phyloP scores from a whole-genome alignment of 2,329 filamentous ascomycete species.

The Blastomyces silverae region DNA sequence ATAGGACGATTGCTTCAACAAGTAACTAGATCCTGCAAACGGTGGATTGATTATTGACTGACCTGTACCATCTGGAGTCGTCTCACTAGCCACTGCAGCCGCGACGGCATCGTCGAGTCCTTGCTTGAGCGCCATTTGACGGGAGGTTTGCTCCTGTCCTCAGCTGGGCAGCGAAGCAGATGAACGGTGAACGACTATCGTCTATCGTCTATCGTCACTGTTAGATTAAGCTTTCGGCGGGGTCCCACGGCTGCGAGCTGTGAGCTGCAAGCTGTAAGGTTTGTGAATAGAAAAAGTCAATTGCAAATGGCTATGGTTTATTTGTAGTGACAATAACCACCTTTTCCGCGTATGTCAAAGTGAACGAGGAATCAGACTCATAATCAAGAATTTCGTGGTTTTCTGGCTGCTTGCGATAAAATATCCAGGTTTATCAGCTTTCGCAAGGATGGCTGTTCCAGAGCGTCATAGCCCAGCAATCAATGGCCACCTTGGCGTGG shows the following conservation, averaged over 20 bases:
- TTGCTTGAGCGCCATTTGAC: constrained; percentile 21
- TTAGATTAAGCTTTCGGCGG: not conserved
- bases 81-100: not conserved
- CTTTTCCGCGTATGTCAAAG: not conserved
- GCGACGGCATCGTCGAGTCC: not conserved
- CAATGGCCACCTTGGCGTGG: not conserved
- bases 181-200: too few relatives aligned
- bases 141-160: not conserved
- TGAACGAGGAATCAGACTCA: not conserved
- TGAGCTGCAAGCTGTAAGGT: not conserved
- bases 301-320: not conserved
- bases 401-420: not conserved
- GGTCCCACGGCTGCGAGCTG: too few relatives aligned
- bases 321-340: too few relatives aligned
- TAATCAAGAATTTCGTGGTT: not conserved
- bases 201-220: too few relatives aligned
- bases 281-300: not conserved
- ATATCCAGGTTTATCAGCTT: not conserved
- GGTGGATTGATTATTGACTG: constrained; percentile 14
- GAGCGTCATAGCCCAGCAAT: not conserved
- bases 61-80: constrained; percentile 29
- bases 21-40: not conserved
- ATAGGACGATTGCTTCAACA: not conserved
- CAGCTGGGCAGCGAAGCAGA: too few relatives aligned
- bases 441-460: not conserved